Base-by-base conservation (phyloP, 2,329 filamentous ascomycete genomes). In the Colletotrichum cuscutae region DNA sequence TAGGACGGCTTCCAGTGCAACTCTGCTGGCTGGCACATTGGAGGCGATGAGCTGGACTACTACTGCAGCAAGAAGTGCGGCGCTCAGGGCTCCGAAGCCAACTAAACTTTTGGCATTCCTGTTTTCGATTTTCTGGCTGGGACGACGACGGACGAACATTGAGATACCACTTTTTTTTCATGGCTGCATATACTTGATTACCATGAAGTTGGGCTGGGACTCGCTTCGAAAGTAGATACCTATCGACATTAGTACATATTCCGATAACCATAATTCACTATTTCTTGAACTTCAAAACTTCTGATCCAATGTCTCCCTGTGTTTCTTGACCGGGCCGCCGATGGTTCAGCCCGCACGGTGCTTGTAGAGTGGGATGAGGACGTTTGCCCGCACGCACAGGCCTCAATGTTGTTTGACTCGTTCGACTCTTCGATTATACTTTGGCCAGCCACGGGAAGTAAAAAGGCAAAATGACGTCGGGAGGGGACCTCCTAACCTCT, bases 11-110 rank as follows among this genome's bases (percentile, higher is more conserved):
- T 75, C 7, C n/a, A 35, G 4, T 75, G 74, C 66, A 59, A 64
- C 32, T 76, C 75, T 13, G 24, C 22, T 1, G 74, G 4, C 8
- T 65, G 66, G 69, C 71, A 74, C 4, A 73, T 75, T 24, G 74
- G 75, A 12, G 75, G 75, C 6, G 74, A 76, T 22, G 75, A 71
- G 59, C 49, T 74, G 13, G 62, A 49, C 32, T 74, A 76, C 24
- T 74, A 75, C 57, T 75, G 74, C 54, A 46, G 63, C 2, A 69
- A 76, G 57, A 75, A 75, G 64, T 76, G 72, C 7, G 64, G 72
- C 35, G 65, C 74, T 0, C 49, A 75, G 54, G 69, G 68, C 19
- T 32, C 74, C 11, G 72, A 74, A 28, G 68, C 75, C 13, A 68
- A 69, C 61, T 71, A 49, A 19, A 12, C 1, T 42, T 5, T 42